Conservation (phyloP, 179 eudicot genomes). For the Patellifolia procumbens region DNA sequence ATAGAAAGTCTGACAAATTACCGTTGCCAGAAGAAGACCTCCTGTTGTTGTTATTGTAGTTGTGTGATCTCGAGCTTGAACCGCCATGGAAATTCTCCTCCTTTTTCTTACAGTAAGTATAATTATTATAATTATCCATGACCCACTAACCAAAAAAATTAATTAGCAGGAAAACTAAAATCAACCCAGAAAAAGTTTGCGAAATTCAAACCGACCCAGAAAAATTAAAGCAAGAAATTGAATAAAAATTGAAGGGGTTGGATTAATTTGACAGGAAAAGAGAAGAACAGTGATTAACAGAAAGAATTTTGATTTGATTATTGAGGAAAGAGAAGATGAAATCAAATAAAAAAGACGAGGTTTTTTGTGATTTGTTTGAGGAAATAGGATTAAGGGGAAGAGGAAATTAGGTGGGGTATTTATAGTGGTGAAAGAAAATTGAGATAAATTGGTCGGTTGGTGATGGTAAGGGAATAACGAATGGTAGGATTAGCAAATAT, state of each 20-base stretch:
- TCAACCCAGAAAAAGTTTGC: neutral
- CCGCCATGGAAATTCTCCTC: slow-evolving; percentile 21
- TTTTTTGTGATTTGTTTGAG: neutral
- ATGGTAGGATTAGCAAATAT: no score
- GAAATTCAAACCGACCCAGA: slow-evolving; percentile 2
- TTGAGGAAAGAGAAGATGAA: neutral
- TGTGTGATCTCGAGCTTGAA: slow-evolving; percentile 30
- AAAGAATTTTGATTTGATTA: neutral
- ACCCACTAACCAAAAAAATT: neutral
- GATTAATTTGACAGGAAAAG: no score
- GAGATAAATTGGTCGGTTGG: no score
- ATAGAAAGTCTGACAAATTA: slow-evolving; percentile 19
- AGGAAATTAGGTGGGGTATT: no score
- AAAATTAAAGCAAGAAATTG: neutral
- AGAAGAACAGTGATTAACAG: neutral
- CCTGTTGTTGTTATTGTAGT: slow-evolving; percentile 13
- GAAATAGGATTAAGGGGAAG: neutral
- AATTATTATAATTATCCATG: slow-evolving; percentile 15
- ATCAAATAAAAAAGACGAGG: neutral
- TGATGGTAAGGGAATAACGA: no score
- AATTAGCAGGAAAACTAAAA: neutral
- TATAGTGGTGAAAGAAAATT: no score
- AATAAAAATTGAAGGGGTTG: neutral
- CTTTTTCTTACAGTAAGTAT: slow-evolving; percentile 19
- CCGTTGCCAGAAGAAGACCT: slow-evolving; percentile 28